Evolutionary conservation across 2,329 filamentous ascomycete species (phyloP), one percentile per base, ranked within the genome.

Genomic region (Aureobasidium pullulans): DNA sequence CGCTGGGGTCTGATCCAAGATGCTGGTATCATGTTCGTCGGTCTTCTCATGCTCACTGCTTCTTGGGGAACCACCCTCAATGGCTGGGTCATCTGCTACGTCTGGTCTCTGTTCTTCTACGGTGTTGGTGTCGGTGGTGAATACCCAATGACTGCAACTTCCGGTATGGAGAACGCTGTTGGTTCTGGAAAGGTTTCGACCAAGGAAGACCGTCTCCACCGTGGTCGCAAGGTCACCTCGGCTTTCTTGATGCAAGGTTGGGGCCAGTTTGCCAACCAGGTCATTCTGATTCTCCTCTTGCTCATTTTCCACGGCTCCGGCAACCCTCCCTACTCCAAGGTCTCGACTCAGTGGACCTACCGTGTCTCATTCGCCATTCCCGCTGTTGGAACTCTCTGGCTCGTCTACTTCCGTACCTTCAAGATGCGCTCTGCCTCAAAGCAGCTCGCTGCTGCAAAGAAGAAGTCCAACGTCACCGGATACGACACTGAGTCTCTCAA

Each of bases 161-260:
- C 90, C 8, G 92, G 91, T 62, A 96, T 97, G 85, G 91, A 96
- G 73, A 90, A 92, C 69, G 88, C 90, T 15, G 87, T 92, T 47
- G 85, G 89, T n/a, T 76, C 90, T 39, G 92, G 93, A 63, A 92
- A 87, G 72, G 77, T 96, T 57, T 96, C 93, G 6, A 96, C 91
- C 61, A 87, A 87, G 63, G 90, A 96, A 57, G 93, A 97, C 72
- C 90, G 93, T 71, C 85, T 97, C 57, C 93, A 97, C 78, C 90
- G 93, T 76, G 93, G 93, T 64, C 89, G 93, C 70, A 96, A 96
- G 75, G 93, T 96, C 71, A 96, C 91, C 65, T 90, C 88, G 73
- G 92, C 93, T 61, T 97, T 97, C 79, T 76, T 97, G 75, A 96
- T 97, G 93, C 93, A 97, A 76, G 93, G 93, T 58, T 97, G 93